Base-by-base conservation (phyloP, 2,329 filamentous ascomycete species). In the Penicillium sumatraense region DNA sequence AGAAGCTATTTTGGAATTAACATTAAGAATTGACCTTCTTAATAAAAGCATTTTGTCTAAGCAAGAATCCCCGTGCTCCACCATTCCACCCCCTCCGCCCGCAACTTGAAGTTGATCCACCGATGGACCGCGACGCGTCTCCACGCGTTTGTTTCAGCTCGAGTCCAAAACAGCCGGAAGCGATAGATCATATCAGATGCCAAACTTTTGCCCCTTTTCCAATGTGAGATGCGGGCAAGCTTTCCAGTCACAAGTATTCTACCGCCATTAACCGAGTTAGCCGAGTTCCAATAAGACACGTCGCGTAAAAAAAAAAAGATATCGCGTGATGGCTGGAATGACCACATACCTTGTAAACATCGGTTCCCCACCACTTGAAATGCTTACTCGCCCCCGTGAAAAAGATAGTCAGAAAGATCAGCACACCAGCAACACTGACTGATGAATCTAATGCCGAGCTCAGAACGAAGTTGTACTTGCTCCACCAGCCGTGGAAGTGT, bases 381-480 rank as follows among this genome's bases (percentile, higher is more conserved):
- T 55, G 42, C 10, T 52, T 40, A 26, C 60, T 62, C 2, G 65
- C 64, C 0, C 66, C 67, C 5, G 62, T 64, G 46, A 64, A 70
- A 49, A 56, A 69, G 7, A 69, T 49, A 0, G 65, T 59, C 24
- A 70, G 62, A 54, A 70, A 69, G 18, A 66, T 70, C 3, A 69
- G 36, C 13, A 67, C 63, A 0, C 66, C 67, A 0, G 65, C 66
- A 20, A 68, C 56, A 1, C 65, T 59, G 3, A 70, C 66, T 1
- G 64, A 65, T 3, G 65, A 66, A 31, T 90, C 88, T 41, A 90
- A 76, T 1, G 85, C 88, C 0, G 86, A 86, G 29, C 86, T 88
- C 1, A 86, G 84, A 65, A 89, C 81, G 69, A 90, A 90, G 73
- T 90, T 90, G 73, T 89, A 90, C 70, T 86, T 86, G 62, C 85